Base-by-base conservation (phyloP, 306 rosid genomes). In the Inga oerstediana region DNA sequence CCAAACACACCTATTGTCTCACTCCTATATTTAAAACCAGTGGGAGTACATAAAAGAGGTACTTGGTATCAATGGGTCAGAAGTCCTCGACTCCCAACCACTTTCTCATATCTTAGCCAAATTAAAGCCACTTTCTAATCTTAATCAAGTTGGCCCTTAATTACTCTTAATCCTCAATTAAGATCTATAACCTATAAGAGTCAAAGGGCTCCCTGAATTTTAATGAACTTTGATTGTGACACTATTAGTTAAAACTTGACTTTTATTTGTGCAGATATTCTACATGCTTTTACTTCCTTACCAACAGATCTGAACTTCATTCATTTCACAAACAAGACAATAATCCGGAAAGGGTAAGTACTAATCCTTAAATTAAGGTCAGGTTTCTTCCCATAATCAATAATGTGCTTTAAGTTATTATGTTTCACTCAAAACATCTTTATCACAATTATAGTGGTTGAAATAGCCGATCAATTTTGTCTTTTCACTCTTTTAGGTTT, bases 221-320 rank as follows among this genome's bases (percentile, higher is more conserved):
- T 11, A 30, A 62, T 4, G 68, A 27, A 62, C 68, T 30, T 27
- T 64, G 69, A 30, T 30, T 64, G 8, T 34, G 44, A 16, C 11
- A 9, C 48, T 8, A 8, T 22, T 39, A 20, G 27, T 10, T 75
- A 65, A 41, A 79, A 65, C 13, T 8, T 43, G 76, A 10, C 77
- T 58, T 39, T 41, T 54, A 67, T 81, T 61, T 82, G 70, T 84
- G 88, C 91, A 93, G 97, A 93, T 90, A 81, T 93, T 37, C 93
- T 91, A 68, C 84, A 91, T 86, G 92, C 91, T 82, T 90, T 93
- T 77, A 82, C 90, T 72, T 83, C 35, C 81, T 48, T 93, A 83
- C 93, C 95, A 35, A 85, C 80, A 56, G 76, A 93, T 84, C 85
- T 86, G 81, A 93, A 91, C 83, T 93, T 93, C 84, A 70, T 93